Base-by-base conservation (phyloP, 805 yeast genomes). In the Ogataea paradorogensis region DNA sequence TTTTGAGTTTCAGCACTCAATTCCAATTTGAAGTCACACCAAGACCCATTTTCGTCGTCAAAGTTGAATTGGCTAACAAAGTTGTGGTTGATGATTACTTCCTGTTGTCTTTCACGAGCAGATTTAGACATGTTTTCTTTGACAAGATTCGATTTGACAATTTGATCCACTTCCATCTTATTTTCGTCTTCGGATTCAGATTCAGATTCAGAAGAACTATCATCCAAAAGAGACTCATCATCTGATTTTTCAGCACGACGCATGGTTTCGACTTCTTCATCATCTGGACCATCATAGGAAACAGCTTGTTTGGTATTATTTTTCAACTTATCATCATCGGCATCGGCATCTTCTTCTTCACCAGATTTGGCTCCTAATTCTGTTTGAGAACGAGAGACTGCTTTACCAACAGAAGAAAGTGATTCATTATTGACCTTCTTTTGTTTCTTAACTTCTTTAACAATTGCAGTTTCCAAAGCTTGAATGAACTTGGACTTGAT, bases 281-380 rank as follows among this genome's bases (percentile, higher is more conserved):
- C 97, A 65, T 90, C 98, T 24, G 96, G 96, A 11, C 80, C 95
- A 48, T 90, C 98, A 53, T 88, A 88, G 2, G 96, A 88, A 27
- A 85, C 91, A 13, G 95, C 81, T 66, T 90, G 95, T 53, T 88
- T 87, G 27, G 80, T 71, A 51, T 82, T 82, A 38, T 73, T 66
- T 48, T 70, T 75, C 44, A 73, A 65, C 55, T 73, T 78, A 45
- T 77, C 87, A 47, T 80, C 83, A 39, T 74, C 82, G 38, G 80
- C 86, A 42, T 74, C 83, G 23, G 67, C 79, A 46, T 74, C 83
- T 22, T 67, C 79, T 45, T 73, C 82, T 27, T 63, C 73, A 14
- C 58, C 42, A 24, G 51, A 49, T 41, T 48, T 52, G 10, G 60
- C 66, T 23, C 70, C 63, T 15, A 67, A 55, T 33, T 72, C 70